Evolutionary conservation across 2,329 filamentous ascomycete species (phyloP), one percentile per base, ranked within the genome.

Genomic region (Neopestalotiopsis sp.): DNA sequence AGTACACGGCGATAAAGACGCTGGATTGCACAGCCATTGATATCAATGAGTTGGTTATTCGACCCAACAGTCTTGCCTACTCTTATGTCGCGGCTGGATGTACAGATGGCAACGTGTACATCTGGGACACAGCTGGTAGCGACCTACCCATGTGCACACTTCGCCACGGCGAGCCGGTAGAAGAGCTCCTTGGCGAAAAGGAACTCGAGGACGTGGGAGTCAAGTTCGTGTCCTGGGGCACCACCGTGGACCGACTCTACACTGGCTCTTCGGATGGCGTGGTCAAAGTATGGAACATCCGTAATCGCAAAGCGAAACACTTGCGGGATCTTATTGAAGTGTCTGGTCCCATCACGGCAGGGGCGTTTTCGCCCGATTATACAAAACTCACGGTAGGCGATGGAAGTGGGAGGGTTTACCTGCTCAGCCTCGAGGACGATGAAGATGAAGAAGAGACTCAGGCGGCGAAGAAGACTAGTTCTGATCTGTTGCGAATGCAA

Each of bases 151-250:
- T 89, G 28, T 88, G 90, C 72, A 77, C 85, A 1, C 80, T 91
- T 0, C 72, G 79, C 6, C 89, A 91, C 70, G 88, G 86, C 10
- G 78, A 75, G 58, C 77, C 75, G 2, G 75, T 80, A 13, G 75
- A 81, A 59, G 79, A 81, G 66, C 78, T 82, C 42, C 70, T 78
- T 4, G 81, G 81, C 1, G 82, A 88, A 49, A 78, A 85, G 13
- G 87, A 89, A 68, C 78, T 81, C 9, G 87, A 88, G 65, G 89
- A 91, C 69, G 86, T 86, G 0, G 89, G 89, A 1, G 87, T 91
- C 57, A 91, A 90, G 74, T 91, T 91, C 71, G 85, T 85, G 0
- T 85, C 88, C 4, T 91, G 89, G 89, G 89, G 88, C 1, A 83
- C 81, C 17, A 86, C 84, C 0, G 76, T 81, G 0, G 86, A 89